These are phyloP conservation scores for Globisporangium barbulae DNA, from an alignment of 352 stramenopile genomes.

Conservation along the genomic window DNA sequence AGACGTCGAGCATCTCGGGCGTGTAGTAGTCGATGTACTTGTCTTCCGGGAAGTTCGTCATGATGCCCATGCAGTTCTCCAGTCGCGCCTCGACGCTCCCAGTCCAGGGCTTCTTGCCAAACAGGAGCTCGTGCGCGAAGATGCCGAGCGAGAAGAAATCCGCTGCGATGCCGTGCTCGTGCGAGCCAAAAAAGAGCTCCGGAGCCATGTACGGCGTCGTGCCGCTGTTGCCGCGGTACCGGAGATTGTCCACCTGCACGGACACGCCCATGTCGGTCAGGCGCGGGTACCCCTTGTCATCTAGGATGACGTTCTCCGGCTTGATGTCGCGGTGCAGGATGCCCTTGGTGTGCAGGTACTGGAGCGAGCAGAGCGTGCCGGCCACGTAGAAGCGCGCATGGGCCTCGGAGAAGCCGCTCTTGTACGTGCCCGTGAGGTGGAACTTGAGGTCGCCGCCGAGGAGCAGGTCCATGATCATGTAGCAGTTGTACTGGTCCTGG, in stretches of 20 bases:
- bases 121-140: conserved; percentile 50
- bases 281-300: conserved; percentile 68
- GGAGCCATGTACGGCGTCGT: conserved; percentile 72
- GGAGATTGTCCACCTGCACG: conserved; percentile 39
- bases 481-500: conserved; percentile 62
- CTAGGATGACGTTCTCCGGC: conserved; percentile 83
- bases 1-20: conserved; percentile 35
- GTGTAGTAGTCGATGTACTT: conserved; percentile 48
- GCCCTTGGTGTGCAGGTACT: conserved; percentile 58
- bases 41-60: conserved; percentile 26
- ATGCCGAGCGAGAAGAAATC: conserved; percentile 72
- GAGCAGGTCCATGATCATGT: conserved; percentile 76
- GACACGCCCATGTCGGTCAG: conserved; percentile 76
- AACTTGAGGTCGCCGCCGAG: conserved; percentile 74
- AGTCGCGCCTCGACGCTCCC: conserved; percentile 29
- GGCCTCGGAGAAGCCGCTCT: conserved; percentile 52
- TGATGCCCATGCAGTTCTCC: conserved; percentile 26
- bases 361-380: conserved; percentile 53
- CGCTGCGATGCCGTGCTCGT: conserved; percentile 49
- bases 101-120: conserved; percentile 43
- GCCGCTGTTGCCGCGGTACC: conserved; percentile 52
- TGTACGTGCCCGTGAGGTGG: conserved; percentile 43
- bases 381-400: conserved; percentile 61
- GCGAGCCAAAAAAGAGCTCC: conserved; percentile 51
- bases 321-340: conserved; percentile 86